Base-by-base conservation (phyloP, 306 rosid species). In the Astragalus glycyphyllos region DNA sequence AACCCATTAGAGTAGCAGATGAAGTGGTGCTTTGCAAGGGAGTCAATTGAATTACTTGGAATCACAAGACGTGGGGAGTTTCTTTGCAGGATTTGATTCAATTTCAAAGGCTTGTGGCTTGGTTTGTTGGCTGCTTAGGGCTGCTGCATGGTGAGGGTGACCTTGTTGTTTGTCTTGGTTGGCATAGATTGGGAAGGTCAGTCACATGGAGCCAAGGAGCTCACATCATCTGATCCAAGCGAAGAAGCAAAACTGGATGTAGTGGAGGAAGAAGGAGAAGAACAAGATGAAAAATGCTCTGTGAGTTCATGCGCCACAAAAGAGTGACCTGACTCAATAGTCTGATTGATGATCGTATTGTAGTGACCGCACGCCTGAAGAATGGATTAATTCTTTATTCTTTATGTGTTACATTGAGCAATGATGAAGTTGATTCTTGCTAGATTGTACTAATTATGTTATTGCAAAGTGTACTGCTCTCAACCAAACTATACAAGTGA, bases 41-140 rank as follows among this genome's bases (percentile, higher is more conserved):
- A 35, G 2, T 35, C 7, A 2, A 35, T 35, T 35, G 40, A 8
- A 35, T 35, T 35, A 8, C 40, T 5, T 35, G 40, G 40, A 35
- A 35, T 35, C 8, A 35, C 40, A 35, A 35, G 40, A 35, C 40
- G 6, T 35, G 86, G 59, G 87, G 51, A 60, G 94, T 65, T 89
- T 89, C 73, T 87, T 54, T 55, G 82, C 74, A 0, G 96, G 89
- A 4, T 84, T 82, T 67, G 98, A 89, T 40, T 92, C 31, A 26
- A 26, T 26, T 26, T 89, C 20, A 76, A 74, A 65, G 98, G 98
- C 12, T 69, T 86, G 6, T 89, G 98, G 96, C 81, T 92, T 0
- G 98, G 96, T 51, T 84, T 89, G 9, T 53, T 92, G 65, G 96
- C 86, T 0, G 98, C 98, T 3, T 92, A 92, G 50, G 90, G 59